These are phyloP conservation scores for Verticillium nubilum DNA, from an alignment of 2,329 filamentous ascomycete species.

Conservation along the genomic window DNA sequence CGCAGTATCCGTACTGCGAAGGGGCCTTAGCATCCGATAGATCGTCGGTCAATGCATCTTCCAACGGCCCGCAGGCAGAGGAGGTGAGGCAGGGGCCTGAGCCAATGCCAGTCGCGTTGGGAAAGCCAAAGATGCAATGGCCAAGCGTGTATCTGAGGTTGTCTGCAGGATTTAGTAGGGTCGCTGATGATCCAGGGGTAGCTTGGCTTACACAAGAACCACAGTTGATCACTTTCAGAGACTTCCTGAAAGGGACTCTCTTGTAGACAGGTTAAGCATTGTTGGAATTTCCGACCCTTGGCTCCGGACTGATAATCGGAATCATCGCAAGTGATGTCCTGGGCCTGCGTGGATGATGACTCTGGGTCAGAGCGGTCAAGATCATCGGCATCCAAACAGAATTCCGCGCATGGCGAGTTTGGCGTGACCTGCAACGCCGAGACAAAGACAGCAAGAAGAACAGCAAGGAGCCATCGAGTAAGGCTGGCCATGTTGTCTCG, in stretches of 20 bases:
- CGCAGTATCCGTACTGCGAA: constrained; percentile 43
- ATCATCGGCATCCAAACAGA: constrained; percentile 37
- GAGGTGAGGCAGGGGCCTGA: constrained; percentile 45
- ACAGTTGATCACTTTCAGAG: constrained; percentile 45
- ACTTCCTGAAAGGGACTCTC: constrained; percentile 41
- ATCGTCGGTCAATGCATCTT: constrained; percentile 31
- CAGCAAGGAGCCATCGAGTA: constrained; percentile 16
- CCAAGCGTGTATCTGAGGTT: constrained; percentile 48
- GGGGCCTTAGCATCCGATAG: constrained; percentile 24
- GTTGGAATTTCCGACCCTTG: constrained; percentile 39
- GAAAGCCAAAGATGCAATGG: constrained; percentile 47
- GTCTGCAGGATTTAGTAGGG: constrained; percentile 28
- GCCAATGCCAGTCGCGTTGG: constrained; percentile 37
- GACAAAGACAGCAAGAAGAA: constrained; percentile 19
- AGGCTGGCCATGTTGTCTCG: constrained; percentile 11
- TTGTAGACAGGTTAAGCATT: constrained; percentile 48
- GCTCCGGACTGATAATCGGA: constrained; percentile 30
- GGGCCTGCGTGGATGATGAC: constrained; percentile 36
- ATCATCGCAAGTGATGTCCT: constrained; percentile 44
- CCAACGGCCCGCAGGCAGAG: constrained; percentile 42
- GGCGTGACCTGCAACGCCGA: constrained; percentile 43
- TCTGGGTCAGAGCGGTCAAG: constrained; percentile 38
- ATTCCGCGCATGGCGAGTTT: constrained; percentile 47
- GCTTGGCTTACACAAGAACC: constrained; percentile 50
- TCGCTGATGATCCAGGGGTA: not conserved